These are phyloP conservation scores for Lactarius hengduanensis DNA, from an alignment of 768 basidiomycete species.

Conservation along the genomic window DNA sequence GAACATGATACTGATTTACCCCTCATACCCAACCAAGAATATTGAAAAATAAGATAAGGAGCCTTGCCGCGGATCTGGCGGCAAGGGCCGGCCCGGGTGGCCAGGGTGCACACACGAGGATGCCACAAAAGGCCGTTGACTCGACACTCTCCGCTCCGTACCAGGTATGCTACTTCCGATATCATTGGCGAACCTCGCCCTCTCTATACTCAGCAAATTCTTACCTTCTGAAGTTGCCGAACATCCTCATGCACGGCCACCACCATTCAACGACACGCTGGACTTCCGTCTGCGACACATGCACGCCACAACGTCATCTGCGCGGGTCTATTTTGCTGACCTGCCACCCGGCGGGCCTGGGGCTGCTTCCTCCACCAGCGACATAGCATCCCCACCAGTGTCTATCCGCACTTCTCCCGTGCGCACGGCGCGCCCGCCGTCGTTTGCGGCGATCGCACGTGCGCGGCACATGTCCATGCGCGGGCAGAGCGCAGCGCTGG, in stretches of 20 bases:
- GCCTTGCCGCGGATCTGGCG: neutral
- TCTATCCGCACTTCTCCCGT: conserved; percentile 43
- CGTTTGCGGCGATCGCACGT: conserved; percentile 36
- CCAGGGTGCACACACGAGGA: neutral
- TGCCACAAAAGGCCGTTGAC: neutral
- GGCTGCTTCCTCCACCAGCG: conserved; percentile 30
- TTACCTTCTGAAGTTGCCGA: neutral
- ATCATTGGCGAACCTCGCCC: conserved; percentile 16
- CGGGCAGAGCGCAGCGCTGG: conserved; percentile 41
- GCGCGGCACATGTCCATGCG: conserved; percentile 42
- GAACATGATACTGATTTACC: too few species aligned
- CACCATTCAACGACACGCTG: conserved; percentile 30
- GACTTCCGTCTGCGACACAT: conserved; percentile 66
- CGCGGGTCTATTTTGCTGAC: conserved; percentile 60
- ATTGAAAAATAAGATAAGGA: too few species aligned
- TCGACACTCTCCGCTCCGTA: neutral
- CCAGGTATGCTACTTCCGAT: conserved; percentile 20
- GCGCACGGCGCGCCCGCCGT: conserved; percentile 48
- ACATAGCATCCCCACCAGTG: conserved; percentile 35
- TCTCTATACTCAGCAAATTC: conserved; percentile 18
- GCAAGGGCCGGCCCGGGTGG: neutral
- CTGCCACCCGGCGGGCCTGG: conserved; percentile 32
- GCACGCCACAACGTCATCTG: conserved; percentile 54
- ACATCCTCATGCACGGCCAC: conserved; percentile 15
- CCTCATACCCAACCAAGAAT: too few species aligned